These are phyloP conservation scores for Hericium alpestre DNA, from an alignment of 768 basidiomycete genomes.

Conservation along the genomic window DNA sequence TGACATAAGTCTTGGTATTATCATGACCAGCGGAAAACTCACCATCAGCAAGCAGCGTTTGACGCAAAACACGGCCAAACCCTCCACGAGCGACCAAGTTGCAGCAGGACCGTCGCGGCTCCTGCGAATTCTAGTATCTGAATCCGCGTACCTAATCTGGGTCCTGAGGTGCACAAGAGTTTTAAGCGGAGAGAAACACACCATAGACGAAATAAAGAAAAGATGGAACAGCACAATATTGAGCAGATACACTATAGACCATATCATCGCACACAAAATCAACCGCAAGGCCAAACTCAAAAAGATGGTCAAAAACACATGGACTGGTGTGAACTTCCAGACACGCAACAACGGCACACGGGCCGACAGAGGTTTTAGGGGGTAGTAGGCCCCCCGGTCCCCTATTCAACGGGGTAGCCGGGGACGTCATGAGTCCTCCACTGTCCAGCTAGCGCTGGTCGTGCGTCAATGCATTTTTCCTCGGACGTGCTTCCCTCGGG, in stretches of 20 bases:
- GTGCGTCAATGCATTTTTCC: slow-evolving; percentile 3
- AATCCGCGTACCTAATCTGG: slow-evolving; percentile 2
- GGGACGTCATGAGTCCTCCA: not conserved
- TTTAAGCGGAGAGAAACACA: not conserved
- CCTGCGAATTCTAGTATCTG: not conserved
- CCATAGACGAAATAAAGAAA: not conserved
- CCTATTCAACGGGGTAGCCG: not conserved
- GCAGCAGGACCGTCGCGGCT: not conserved
- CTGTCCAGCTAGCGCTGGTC: not conserved
- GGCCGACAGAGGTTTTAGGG: slow-evolving; percentile 5
- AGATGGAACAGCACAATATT: not conserved
- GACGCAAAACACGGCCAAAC: not conserved
- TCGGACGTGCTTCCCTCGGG: not conserved
- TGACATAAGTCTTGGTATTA: not conserved
- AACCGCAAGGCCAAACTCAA: not conserved
- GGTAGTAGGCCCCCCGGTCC: not conserved
- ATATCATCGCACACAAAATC: not conserved
- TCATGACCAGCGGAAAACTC: not conserved
- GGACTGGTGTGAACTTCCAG: not conserved
- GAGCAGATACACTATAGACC: not conserved
- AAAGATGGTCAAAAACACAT: not conserved
- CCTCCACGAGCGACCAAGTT: not conserved
- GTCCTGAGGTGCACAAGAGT: not conserved
- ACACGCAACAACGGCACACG: not conserved
- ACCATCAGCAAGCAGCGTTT: not conserved